These are phyloP conservation scores for Psilocybe azurescens DNA, from an alignment of 768 basidiomycete species.

Conservation along the genomic window DNA sequence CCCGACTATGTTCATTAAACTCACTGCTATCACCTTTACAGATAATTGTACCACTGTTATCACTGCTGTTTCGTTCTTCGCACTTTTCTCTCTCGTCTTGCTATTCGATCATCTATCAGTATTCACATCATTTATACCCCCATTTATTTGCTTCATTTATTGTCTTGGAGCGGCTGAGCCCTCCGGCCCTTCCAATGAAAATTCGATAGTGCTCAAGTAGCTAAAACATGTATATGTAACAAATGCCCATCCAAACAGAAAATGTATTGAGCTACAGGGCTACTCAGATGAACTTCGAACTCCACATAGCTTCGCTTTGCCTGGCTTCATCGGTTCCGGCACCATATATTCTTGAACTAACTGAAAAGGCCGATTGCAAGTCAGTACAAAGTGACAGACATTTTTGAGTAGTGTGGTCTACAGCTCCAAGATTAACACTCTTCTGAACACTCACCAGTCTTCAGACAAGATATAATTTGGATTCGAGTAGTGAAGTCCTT, in stretches of 20 bases:
- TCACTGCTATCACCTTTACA: not conserved
- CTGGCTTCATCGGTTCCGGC: constrained; percentile 54
- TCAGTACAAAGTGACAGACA: constrained; percentile 5
- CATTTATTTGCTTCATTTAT: constrained; percentile 21
- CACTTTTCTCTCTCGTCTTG: not conserved
- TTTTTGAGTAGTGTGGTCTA: not conserved
- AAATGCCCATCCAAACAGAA: constrained; percentile 12
- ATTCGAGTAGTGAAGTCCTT: constrained; percentile 59
- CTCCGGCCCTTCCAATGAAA: constrained; percentile 7
- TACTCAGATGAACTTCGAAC: constrained; percentile 53
- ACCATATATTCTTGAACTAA: constrained; percentile 53
- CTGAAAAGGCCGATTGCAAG: constrained; percentile 34
- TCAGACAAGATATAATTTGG: constrained; percentile 57
- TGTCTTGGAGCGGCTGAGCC: constrained; percentile 14
- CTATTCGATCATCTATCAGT: constrained; percentile 8
- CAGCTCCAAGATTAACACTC: not conserved
- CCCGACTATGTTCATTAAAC: not conserved
- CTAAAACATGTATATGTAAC: constrained; percentile 13
- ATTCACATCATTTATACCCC: constrained; percentile 15
- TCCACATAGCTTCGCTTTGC: constrained; percentile 56
- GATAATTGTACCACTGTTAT: not conserved
- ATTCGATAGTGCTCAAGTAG: not conserved
- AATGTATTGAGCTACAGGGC: not conserved
- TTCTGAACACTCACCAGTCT: constrained; percentile 44
- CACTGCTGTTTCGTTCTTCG: not conserved